Percentiles rank a stretch among this genome's conserved stretches.
Conservation (phyloP, 2,329 filamentous ascomycete genomes). For the Ophiostoma sp. region DNA sequence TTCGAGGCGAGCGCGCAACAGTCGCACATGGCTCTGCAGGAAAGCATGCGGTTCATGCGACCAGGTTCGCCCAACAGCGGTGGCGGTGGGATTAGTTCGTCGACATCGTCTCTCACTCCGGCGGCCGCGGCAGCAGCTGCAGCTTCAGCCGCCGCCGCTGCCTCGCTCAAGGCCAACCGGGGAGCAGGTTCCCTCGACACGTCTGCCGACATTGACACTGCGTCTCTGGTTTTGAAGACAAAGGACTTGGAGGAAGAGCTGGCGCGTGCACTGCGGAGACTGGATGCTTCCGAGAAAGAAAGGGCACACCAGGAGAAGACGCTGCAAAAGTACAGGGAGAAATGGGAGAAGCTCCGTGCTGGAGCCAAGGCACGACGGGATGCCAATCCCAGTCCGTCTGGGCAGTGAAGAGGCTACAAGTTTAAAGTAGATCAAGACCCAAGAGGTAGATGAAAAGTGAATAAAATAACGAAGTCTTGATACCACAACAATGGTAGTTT, state of each 20-base stretch:
- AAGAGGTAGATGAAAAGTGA: neutral
- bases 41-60: conserved; percentile 69
- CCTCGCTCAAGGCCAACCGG: conserved; percentile 20
- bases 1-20: conserved; percentile 93
- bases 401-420: conserved; percentile 30
- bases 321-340: conserved; percentile 58
- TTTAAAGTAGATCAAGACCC: neutral
- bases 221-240: conserved; percentile 46
- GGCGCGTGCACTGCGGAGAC: conserved; percentile 56
- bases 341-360: conserved; percentile 63
- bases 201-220: conserved; percentile 40
- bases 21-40: conserved; percentile 79
- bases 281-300: conserved; percentile 66
- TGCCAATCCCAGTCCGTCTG: conserved; percentile 42
- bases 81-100: conserved; percentile 29
- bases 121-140: conserved; percentile 19
- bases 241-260: conserved; percentile 66
- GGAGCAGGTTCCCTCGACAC: conserved; percentile 8
- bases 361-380: conserved; percentile 58
- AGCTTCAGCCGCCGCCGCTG: neutral
- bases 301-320: conserved; percentile 58
- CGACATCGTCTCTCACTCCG: conserved; percentile 18
- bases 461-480: neutral
- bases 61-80: conserved; percentile 52
- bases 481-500: too few species aligned